Evolutionary conservation across 306 rosid genomes (phyloP), one percentile per base, ranked within the genome.

Genomic region (Spatholobus suberectus): DNA sequence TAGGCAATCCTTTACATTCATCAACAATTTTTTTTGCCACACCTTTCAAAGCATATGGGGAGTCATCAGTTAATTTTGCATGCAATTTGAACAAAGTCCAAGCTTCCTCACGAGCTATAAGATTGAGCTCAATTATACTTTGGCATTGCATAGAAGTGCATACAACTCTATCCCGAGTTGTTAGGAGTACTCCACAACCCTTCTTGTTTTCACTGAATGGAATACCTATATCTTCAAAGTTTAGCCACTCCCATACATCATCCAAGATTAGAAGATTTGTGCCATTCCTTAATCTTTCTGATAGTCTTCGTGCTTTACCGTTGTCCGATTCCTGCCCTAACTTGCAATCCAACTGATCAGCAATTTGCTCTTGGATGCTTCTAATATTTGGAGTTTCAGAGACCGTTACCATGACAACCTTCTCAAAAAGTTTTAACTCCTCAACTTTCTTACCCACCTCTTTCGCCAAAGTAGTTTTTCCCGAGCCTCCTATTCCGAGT

Each of bases 1-100:
- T 37, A 0, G 80, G 85, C 27, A 81, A 46, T 26, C 85, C 81
- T 27, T 74, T 40, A 26, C 85, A 82, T 51, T 74, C 32, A 4
- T 24, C 0, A 63, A 55, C 75, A 51, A 82, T 55, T 65, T 65
- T 1, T 8, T 9, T 17, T 24, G 58, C 49, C 76, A 38, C 44
- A 61, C 17, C 46, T 49, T 78, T 17, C 68, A 79, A 37, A 52
- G 0, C 43, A 21, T 38, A 3, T 23, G 43, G 3, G 1, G 49
- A 63, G 35, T 66, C 26, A 27, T 51, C 76, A 51, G 11, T 13
- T 10, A 73, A 51, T 15, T 23, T 6, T 29, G 85, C 80, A 17
- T 4, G 17, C 9, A 10, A 10, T 63, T 81, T 61, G 2, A 79
- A 73, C 75, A 84, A 61, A 32, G 12, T 27, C 67, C 69, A 12